Conservation (phyloP, 148 eudicot species). For the Rhododendron henanense region DNA sequence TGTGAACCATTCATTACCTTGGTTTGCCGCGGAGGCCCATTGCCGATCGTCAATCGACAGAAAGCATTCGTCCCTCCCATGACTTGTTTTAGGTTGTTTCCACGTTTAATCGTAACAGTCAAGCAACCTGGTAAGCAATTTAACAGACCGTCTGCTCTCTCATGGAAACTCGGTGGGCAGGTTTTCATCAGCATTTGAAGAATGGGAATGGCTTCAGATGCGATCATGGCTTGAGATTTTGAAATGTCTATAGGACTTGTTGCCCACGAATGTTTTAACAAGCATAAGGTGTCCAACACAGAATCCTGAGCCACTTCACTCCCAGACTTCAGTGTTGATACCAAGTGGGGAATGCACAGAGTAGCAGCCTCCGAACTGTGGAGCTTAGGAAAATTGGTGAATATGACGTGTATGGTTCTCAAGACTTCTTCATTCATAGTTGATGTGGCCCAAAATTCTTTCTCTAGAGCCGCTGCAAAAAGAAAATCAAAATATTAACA, state of each 20-base stretch:
- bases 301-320: constrained; percentile 73
- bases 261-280: constrained; percentile 76
- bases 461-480: constrained; percentile 72
- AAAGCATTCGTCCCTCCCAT: constrained; percentile 76
- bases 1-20: constrained; percentile 40
- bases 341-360: constrained; percentile 74
- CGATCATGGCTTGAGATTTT: constrained; percentile 65
- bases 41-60: constrained; percentile 65
- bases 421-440: constrained; percentile 66
- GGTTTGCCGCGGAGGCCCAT: constrained; percentile 69
- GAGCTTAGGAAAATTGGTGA: constrained; percentile 70
- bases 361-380: constrained; percentile 78
- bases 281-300: constrained; percentile 53
- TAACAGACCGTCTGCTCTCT: constrained; percentile 69
- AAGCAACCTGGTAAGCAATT: constrained; percentile 80
- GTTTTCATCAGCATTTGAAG: constrained; percentile 74
- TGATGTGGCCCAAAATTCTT: constrained; percentile 61
- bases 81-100: constrained; percentile 62
- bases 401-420: constrained; percentile 59
- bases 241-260: constrained; percentile 65
- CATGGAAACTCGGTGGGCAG: constrained; percentile 76
- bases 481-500: background rate
- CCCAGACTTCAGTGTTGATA: constrained; percentile 67
- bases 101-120: constrained; percentile 67
- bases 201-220: constrained; percentile 80